Evolutionary conservation across 2,329 filamentous ascomycete genomes (phyloP), one percentile per base, ranked within the genome.

Genomic region (Colletotrichum somersetense): DNA sequence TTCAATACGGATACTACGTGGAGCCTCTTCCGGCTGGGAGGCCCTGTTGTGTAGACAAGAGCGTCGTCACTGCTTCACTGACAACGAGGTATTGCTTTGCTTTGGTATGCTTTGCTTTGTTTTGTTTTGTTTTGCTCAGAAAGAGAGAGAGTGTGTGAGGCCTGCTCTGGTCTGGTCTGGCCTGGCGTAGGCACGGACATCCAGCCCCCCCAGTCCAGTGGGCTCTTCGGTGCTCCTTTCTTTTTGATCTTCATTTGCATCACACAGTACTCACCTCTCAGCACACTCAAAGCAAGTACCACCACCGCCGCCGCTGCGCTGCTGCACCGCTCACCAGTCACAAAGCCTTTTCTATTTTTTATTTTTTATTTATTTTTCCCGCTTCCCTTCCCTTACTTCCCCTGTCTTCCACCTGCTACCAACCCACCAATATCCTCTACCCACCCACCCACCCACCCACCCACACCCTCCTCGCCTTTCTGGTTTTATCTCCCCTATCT

Each of bases 241-340:
- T 72, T 72, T 68, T 68, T 52, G 38, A 73, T 73, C 71, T 71
- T 71, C 67, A 73, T 71, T 73, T 73, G 67, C 71, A 73, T 73
- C 71, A 62, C 62, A 50, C 56, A 58, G 50, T 35, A 58, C 46
- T 57, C 35, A 46, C 44, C 44, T 38, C 55, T 38, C 55, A 38
- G 38, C 52, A 61, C 58, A 20, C 35, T 8, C 48, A 64, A 23
- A 61, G 61, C 46, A 23, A 35, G 20, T 48, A 42, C 46, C 33
- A 26, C 44, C 55, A 11, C 38, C 38, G 38, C 10, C 33, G 33
- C 33, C 33, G 7, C 35, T 58, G n/a, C 53, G 30, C 33, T 23
- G 56, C 67, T 10, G 44, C 64, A 64, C 58, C 50, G 42, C 40
- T 33, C 57, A 30, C 16, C 65, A 50, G 64, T 64, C 70, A 69